phyloP scores from a whole-genome alignment of 352 stramenopile genomes.

The Globisporangium camurandrum region DNA sequence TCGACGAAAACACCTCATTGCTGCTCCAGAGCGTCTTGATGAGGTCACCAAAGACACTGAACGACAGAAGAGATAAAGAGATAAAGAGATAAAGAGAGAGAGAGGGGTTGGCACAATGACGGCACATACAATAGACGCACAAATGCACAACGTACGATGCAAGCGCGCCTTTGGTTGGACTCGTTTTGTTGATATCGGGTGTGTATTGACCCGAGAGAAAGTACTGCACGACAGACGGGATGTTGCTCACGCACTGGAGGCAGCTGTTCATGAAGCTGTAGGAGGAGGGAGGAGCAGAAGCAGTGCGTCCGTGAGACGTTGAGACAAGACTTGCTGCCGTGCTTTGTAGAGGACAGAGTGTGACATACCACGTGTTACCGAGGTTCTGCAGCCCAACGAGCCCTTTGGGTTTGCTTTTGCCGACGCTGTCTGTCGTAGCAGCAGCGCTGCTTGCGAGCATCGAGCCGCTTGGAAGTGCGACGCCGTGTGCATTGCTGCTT shows the following conservation, averaged over 20 bases:
- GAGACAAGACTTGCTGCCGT: no score
- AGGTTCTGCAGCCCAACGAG: slow-evolving; percentile 69
- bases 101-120: not conserved
- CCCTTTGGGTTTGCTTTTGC: slow-evolving; percentile 28
- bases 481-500: not conserved
- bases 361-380: slow-evolving; percentile 73
- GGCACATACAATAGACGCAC: no score
- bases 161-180: slow-evolving; percentile 52
- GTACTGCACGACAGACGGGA: slow-evolving; percentile 46
- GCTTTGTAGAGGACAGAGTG: no score
- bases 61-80: no score
- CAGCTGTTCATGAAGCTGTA: slow-evolving; percentile 84
- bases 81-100: not conserved
- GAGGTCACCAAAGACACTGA: slow-evolving; percentile 64
- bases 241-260: slow-evolving; percentile 75
- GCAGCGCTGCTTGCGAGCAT: slow-evolving; percentile 4
- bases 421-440: slow-evolving; percentile 6
- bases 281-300: no score
- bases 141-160: slow-evolving; percentile 29
- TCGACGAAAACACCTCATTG: slow-evolving; percentile 46
- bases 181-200: slow-evolving; percentile 48
- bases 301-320: no score
- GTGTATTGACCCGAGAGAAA: slow-evolving; percentile 35
- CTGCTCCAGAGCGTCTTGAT: slow-evolving; percentile 60
- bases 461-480: slow-evolving; percentile 5